A percentile compares a stretch with the other conserved stretches of the same genome.
These are phyloP conservation scores for Solanum hybrid DNA, from an alignment of 305 asterid species.

Conservation along the genomic window DNA sequence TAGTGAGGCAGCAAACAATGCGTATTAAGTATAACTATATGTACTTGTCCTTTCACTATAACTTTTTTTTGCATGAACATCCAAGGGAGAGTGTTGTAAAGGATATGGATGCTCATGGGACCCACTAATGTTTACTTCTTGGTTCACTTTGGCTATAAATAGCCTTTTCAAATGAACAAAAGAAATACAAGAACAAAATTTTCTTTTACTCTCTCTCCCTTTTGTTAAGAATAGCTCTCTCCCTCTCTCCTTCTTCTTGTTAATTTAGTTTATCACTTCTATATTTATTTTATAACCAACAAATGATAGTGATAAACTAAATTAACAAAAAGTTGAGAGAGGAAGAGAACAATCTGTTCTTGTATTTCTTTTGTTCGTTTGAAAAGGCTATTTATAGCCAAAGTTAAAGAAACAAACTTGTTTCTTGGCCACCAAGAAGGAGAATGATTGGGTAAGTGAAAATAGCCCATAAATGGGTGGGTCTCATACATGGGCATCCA, in stretches of 20 bases:
- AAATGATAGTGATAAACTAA: not conserved
- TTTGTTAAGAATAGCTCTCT: not conserved
- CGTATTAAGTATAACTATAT: not conserved
- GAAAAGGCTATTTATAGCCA: not conserved
- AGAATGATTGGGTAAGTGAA: not conserved
- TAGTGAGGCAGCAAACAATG: not conserved
- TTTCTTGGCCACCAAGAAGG: not conserved
- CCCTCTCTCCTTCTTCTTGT: not conserved
- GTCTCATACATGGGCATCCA: not conserved
- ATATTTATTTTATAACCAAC: not conserved
- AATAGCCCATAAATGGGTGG: not conserved
- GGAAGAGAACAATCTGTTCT: not conserved
- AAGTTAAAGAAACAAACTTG: not conserved
- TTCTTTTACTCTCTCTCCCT: not conserved
- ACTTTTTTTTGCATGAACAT: not conserved
- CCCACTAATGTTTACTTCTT: not conserved
- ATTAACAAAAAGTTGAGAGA: not conserved
- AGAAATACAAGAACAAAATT: not conserved
- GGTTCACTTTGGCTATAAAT: not conserved
- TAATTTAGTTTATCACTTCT: not conserved
- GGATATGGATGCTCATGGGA: not conserved
- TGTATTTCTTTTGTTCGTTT: not conserved
- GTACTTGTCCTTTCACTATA: not conserved
- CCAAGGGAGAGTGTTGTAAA: not conserved
- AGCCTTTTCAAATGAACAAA: not conserved